Evolutionary conservation across 108 stramenopile species (phyloP).

Genomic region (Pseudonitzschia pungens): DNA sequence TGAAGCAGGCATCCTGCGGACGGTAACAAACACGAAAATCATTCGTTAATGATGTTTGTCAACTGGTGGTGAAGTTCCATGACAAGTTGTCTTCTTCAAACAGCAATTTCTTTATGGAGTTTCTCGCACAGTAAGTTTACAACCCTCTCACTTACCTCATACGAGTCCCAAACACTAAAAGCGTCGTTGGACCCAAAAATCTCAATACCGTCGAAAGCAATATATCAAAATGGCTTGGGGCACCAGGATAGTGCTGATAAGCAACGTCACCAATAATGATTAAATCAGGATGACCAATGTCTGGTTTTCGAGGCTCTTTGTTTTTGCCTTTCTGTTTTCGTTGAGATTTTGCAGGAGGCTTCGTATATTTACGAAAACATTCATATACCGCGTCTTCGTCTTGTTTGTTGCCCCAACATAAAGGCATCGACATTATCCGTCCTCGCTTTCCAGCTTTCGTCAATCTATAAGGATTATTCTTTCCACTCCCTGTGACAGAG

Average conservation of each 20-base stretch:
- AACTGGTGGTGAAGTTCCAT: too few species aligned
- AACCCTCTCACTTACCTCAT: conserved; percentile 17
- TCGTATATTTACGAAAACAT: conserved; percentile 13
- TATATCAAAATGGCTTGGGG: conserved; percentile 58
- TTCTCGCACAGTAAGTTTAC: too few species aligned
- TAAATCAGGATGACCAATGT: conserved; percentile 32
- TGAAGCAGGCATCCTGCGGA: conserved; percentile 46
- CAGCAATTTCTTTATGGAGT: too few species aligned
- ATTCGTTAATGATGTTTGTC: too few species aligned
- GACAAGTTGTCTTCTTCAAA: too few species aligned
- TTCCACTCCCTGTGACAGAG: conserved; percentile 9
- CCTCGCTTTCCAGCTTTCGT: conserved; percentile 38
- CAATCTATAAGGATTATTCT: conserved; percentile 26
- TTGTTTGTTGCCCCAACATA: conserved; percentile 47
- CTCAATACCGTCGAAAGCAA: conserved; percentile 43
- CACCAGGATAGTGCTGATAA: conserved; percentile 58
- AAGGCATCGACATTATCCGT: conserved; percentile 39
- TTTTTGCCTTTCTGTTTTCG: conserved; percentile 14
- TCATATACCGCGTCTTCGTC: conserved; percentile 35
- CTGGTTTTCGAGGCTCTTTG: not conserved
- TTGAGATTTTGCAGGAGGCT: not conserved
- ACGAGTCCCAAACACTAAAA: conserved; percentile 55
- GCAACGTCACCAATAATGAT: conserved; percentile 61
- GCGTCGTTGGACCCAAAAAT: conserved; percentile 36
- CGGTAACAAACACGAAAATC: not conserved